Evolutionary conservation across 306 rosid species (phyloP), one percentile per base, ranked within the genome.

Genomic region (Purshia tridentata): DNA sequence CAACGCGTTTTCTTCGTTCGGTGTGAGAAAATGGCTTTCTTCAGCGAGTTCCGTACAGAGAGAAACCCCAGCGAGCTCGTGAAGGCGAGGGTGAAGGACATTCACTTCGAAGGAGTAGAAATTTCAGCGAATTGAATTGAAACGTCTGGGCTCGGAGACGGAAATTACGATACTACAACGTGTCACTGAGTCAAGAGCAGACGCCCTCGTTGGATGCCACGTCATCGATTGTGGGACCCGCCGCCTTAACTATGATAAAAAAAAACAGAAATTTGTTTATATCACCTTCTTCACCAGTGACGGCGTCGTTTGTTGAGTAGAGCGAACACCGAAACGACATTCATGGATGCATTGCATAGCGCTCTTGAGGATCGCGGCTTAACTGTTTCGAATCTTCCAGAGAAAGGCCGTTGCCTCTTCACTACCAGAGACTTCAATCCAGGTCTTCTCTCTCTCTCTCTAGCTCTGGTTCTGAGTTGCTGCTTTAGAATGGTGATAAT

Each of bases 321-420:
- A 41, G 64, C 16, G 29, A 56, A 48, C 70, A 40, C 63, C 35
- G 13, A 16, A 49, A 60, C 37, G 59, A 48, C n/a, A 35, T 53
- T 51, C 74, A 91, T 89, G 96, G 92, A 93, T 84, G 88, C 78
- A 29, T 82, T 93, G 86, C 89, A 76, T 74, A 76, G 75, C 48
- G 81, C 66, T 9, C 76, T 90, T 15, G 63, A 70, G 61, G 67
- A 58, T 69, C 70, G 66, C 4, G 77, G 75, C 69, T 67, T 93
- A 70, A 56, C 77, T 6, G 83, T 93, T 70, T 82, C 91, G 63
- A 82, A 73, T 29, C 9, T 84, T 47, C 74, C 81, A 71, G 87
- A 80, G 55, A 93, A 89, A 84, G 98, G 96, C 39, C 92, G 92
- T 29, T 89, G 91, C 82, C 89, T 91, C 52, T 78, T 86, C 19